Evolutionary conservation across 495 filamentous ascomycete genomes (phyloP), one percentile per base, ranked within the genome.

Genomic region (Trichoderma virens): DNA sequence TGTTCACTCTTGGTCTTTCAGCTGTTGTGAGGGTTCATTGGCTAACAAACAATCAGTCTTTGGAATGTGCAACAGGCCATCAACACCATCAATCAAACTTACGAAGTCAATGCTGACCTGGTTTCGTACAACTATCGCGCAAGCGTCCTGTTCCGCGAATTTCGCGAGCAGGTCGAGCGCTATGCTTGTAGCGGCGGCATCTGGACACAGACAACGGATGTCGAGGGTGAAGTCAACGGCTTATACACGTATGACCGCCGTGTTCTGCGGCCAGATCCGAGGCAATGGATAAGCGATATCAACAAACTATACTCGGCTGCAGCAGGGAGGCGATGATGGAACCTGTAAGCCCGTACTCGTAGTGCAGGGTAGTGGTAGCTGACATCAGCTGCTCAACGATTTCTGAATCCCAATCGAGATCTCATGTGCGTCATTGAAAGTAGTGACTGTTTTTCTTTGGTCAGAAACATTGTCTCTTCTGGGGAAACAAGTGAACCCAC

Each of bases 161-260:
- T 90, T 8, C 72, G 77, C 35, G 81, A 84, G 23, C 87, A 89
- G 68, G 70, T 85, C 20, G 76, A 79, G 38, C 73, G 62, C 13
- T 88, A 76, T 65, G 76, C 81, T 0, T 88, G 86, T 75, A 85
- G 81, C 60, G 85, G 78, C 1, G 84, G 78, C 34, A 78, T 84
- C 16, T 87, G 81, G 75, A 89, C 86, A 18, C 86, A 90, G 71
- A 89, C 86, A 1, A 87, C 85, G 0, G 86, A 90, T 68, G 86
- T 90, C 11, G 87, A 90, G 70, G 86, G 86, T n/a, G 87, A 90
- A 72, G 83, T 89, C 56, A 90, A 90, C 67, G 87, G 87, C 5
- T 70, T 90, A 63, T 71, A 88, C 65, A 88, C 86, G 2, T 88
- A 88, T 64, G 86, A 90, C 72, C 83, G 87, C 2, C 72, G 63